Conservation (phyloP, 805 yeast species). For the Candida xyloterini region DNA sequence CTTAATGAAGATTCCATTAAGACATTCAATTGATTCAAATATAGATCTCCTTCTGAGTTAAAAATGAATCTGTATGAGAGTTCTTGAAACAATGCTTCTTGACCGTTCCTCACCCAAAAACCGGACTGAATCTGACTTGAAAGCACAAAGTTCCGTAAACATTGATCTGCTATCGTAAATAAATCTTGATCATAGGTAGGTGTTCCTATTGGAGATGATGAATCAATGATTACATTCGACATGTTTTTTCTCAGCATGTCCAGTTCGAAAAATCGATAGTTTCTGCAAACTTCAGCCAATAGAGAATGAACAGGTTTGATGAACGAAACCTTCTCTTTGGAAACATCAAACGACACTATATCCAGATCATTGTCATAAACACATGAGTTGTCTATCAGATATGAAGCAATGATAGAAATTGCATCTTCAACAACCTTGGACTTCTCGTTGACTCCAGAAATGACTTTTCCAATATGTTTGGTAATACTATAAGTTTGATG, state of each 20-base stretch:
- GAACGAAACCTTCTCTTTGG: constrained; percentile 51
- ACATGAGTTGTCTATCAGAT: constrained; percentile 29
- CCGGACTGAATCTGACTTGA: constrained; percentile 60
- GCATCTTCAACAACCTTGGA: constrained; percentile 31
- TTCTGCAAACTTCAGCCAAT: constrained; percentile 43
- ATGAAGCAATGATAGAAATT: constrained; percentile 35
- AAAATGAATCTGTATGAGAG: constrained; percentile 19
- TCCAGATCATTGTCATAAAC: constrained; percentile 27
- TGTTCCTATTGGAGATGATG: constrained; percentile 12
- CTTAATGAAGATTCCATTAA: constrained; percentile 37
- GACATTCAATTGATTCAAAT: constrained; percentile 43
- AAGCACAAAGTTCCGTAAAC: constrained; percentile 58
- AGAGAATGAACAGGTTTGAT: constrained; percentile 60
- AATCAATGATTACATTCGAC: constrained; percentile 7
- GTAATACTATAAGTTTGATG: constrained; percentile 24
- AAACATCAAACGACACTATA: constrained; percentile 34
- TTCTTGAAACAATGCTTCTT: constrained; percentile 29
- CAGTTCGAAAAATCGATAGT: constrained; percentile 30
- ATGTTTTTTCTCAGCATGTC: constrained; percentile 16
- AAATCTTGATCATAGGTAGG: constrained; percentile 33
- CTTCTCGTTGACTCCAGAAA: constrained; percentile 18
- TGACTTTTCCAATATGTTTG: constrained; percentile 25
- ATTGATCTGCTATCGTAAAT: constrained; percentile 49
- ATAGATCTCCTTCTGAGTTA: constrained; percentile 40
- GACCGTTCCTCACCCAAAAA: constrained; percentile 75